These are phyloP conservation scores for Fusarium sp. DNA, from an alignment of 2,329 filamentous ascomycete species.

Conservation along the genomic window DNA sequence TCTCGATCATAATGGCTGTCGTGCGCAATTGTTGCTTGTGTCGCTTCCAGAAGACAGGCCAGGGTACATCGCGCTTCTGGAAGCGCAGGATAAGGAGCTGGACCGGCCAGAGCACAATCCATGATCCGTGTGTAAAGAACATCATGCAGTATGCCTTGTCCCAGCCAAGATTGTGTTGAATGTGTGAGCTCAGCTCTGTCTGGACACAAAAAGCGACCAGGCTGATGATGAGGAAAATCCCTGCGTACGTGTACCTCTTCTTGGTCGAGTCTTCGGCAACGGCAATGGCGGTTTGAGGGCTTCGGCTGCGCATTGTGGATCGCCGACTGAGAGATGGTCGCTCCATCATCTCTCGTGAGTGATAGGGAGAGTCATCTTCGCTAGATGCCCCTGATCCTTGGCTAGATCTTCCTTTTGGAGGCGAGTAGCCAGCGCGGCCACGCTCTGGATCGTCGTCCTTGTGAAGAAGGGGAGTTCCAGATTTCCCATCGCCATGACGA, in stretches of 20 bases:
- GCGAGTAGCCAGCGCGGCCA: slow-evolving; percentile 35
- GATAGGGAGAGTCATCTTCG: slow-evolving; percentile 42
- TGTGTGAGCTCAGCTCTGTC: slow-evolving; percentile 94
- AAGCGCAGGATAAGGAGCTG: slow-evolving; percentile 83
- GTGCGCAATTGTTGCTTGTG: slow-evolving; percentile 61
- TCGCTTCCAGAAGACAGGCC: slow-evolving; percentile 83
- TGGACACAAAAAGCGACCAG: slow-evolving; percentile 90
- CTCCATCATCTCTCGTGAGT: slow-evolving; percentile 40
- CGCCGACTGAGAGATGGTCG: slow-evolving; percentile 51
- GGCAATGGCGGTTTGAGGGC: slow-evolving; percentile 63
- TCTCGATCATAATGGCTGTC: slow-evolving; percentile 83
- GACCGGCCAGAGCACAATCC: slow-evolving; percentile 86
- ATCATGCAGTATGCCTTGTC: slow-evolving; percentile 99
- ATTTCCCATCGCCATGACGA: slow-evolving; percentile 57
- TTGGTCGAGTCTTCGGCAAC: slow-evolving; percentile 61
- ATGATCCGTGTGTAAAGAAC: slow-evolving; percentile 95
- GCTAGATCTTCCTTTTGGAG: slow-evolving; percentile 26
- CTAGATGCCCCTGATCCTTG: slow-evolving; percentile 31
- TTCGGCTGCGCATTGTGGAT: slow-evolving; percentile 79
- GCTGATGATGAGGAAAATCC: slow-evolving; percentile 82
- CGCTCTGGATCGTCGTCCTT: slow-evolving; percentile 47
- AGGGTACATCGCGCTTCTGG: slow-evolving; percentile 80
- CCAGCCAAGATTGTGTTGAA: slow-evolving; percentile 92
- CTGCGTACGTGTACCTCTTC: slow-evolving; percentile 87
- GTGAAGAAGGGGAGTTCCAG: slow-evolving; percentile 54